Base-by-base conservation (phyloP, 805 yeast species). In the Kluyveromyces dobzhanskii region DNA sequence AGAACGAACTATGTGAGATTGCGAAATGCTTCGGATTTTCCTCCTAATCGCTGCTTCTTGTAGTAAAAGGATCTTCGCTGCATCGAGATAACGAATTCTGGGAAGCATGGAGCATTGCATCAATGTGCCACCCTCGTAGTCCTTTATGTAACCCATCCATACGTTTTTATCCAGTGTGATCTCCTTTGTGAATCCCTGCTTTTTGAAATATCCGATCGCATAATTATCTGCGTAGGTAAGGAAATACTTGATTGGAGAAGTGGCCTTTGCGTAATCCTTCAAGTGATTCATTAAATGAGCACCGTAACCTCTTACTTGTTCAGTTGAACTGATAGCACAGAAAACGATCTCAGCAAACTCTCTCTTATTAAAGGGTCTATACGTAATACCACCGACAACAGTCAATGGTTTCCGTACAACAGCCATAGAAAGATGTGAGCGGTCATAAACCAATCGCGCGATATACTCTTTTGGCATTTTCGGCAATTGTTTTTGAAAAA, bases 91-190 rank as follows among this genome's bases (percentile, higher is more conserved):
- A 48, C 97, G 74, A 41, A 86, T 78, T 36, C 76, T 69, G 1
- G 97, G 97, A 38, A 92, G 67, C 94, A 90, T 88, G 1, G 90
- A 65, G 57, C 98, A 92, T 65, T 92, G 97, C 97, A 92, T 90
- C 44, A 92, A 66, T 1, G 98, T 92, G 51, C 97, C 98, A 18
- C 99, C 99, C 64, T 92, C 99, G 62, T 92, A 92, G 66, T 92
- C 98, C 61, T 92, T 92, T 56, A 92, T 92, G 61, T 92, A 92
- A 3, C 99, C 99, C 92, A 86, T 85, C 99, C 99, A 92, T 25
- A 80, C 71, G 37, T 76, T 75, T 47, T 80, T 82, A 27, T 90
- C 92, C 41, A 92, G 70, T 6, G 95, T 73, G 28, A 92, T 84
- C 44, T 90, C 97, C 59, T 92, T 92, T 13, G 97, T 88, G 62